Evolutionary conservation across 306 rosid species (phyloP), one percentile per base, ranked within the genome.

Genomic region (Morella rubra): DNA sequence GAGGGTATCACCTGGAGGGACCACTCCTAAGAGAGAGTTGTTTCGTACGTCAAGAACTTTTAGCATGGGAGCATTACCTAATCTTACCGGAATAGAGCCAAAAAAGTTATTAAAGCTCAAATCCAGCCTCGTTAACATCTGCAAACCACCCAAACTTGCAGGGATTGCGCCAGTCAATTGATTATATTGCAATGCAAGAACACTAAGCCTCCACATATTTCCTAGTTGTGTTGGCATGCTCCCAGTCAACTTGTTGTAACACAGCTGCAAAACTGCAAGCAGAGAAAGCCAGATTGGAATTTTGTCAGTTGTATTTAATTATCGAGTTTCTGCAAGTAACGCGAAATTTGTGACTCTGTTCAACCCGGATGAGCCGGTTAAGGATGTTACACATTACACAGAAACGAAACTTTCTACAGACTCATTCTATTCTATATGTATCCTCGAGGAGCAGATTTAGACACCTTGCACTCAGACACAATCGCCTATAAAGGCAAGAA

Each of bases 251-350:
- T 91, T 85, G 76, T 93, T 93, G 77, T 90, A 90, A 79, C 96
- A 87, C 81, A 93, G 87, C 91, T 89, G 97, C 91, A 93, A 87
- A 87, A 93, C 98, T 93, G 91, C 76, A 69, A 24, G 58, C 32
- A 78, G 46, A 52, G 53, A 55, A 80, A 4, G 4, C 44, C 44
- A 70, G 11, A 16, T 76, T 61, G 74, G 65, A 46, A 7, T 45
- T 52, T 14, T 8, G 2, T 47, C 46, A 44, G 44, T 44, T 12
- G 47, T 51, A 19, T 15, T 72, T 6, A 58, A 56, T 32, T 37
- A 45, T 18, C n/a, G 4, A 44, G 46, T 59, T 12, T 50, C 19
- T 42, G 15, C 44, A 54, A 50, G 3, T 60, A 41, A 44, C 68
- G 8, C 6, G 68, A 61, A 15, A 13, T 32, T 32, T 10, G 4